Base-by-base conservation (phyloP, 768 basidiomycete species). In the Kwoniella heveanensis region DNA sequence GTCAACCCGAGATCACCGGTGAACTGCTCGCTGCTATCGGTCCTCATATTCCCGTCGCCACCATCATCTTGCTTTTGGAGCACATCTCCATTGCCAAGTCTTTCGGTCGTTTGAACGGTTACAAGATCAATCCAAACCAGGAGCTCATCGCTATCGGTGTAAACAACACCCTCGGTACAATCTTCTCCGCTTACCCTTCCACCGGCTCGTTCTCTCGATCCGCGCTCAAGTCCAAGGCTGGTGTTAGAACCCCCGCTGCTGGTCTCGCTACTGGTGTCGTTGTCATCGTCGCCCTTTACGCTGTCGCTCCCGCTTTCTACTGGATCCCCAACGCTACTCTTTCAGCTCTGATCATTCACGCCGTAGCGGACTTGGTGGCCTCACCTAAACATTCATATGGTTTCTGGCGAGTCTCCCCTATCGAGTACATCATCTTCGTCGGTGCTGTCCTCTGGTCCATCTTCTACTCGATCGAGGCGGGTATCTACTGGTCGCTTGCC, bases 181-280 rank as follows among this genome's bases (percentile, higher is more conserved):
- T 90, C 69, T 97, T 99, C 79, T 85, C 81, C 56, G 95, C 93
- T 0, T 98, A 96, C 79, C 94, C 96, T 9, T 91, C 95, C 0
- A 99, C 96, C 13, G 96, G 96, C 1, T 97, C 94, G 0, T 99
- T 99, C 85, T 96, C 94, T 39, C 90, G 96, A n/a, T 90, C 93
- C 2, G 96, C 96, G 1, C 83, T 99, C 76, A 93, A 96, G 81
- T 87, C 90, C 29, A 97, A 95, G 80, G 94, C 91, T 0, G 96
- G 96, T 52, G 95, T 98, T n/a, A 87, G 95, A 56, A 98, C 96
- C 1, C 96, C 96, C 8, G 84, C 88, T 10, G 92, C 90, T 12
- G 96, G 96, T 60, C 84, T 93, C 62, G 77, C 90, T 69, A 89
- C 92, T 22, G 88, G 91, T 26, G 78, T 95, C 37, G 88, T 94